Evolutionary conservation across 2,329 filamentous ascomycete species (phyloP), one percentile per base, ranked within the genome.

Genomic region (Cryphonectria naterciae): DNA sequence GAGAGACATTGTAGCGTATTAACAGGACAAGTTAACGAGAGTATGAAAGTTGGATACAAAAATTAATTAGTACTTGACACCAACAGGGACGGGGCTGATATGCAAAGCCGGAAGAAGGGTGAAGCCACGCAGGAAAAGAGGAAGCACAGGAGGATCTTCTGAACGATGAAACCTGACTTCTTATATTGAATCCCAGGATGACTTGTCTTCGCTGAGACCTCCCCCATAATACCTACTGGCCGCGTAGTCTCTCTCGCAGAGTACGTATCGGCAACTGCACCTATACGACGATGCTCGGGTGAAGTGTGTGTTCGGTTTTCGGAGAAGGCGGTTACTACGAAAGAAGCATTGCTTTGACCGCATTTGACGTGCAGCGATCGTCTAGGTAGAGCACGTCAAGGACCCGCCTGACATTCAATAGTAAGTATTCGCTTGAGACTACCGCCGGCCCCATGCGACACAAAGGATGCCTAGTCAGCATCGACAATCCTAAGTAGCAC

Each of bases 1-100:
- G 46, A 65, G 35, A 43, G 43, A 67, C 65, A 67, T 67, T 67
- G 35, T 67, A 25, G 43, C n/a, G 62, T 8, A n/a, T 13, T 5
- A 49, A 65, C 22, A 43, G 17, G 28, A 65, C 1, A 22, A 37
- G n/a, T n/a, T 3, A 37, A n/a, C 11, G 13, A 46, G 2, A 64
- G 61, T 22, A 32, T 25, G 28, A 41, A 41, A 41, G 25, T 10
- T 49, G 22, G 22, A n/a, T 37, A 19, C 56, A 39, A 22, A 2
- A 49, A 22, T 17, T 8, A 22, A 49, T 19, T 49, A 49, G 17
- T 46, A 17, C 25, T 28, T 56, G 52, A 25, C 49, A 54, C 49
- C 52, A 28, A 25, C 52, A 17, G 13, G 52, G 52, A 15, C 58
- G 32, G 8, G 15, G 56, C 56, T 60, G 28, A 35, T 60, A 60